These are phyloP conservation scores for Lipomyces sp. DNA, from an alignment of 805 yeast species.

Conservation along the genomic window DNA sequence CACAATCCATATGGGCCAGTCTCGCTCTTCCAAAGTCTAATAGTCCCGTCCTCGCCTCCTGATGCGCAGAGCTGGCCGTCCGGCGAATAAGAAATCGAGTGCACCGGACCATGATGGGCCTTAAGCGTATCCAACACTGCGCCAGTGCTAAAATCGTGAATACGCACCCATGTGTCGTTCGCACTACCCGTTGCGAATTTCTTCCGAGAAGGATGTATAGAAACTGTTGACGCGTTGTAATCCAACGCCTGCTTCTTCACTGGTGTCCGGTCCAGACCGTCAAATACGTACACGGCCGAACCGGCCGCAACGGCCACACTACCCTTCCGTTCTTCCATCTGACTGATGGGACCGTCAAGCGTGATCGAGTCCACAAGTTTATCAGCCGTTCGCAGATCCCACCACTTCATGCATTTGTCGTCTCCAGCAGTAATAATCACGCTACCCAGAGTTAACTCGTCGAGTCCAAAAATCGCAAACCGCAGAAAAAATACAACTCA, in stretches of 20 bases:
- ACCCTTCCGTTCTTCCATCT: constrained; percentile 38
- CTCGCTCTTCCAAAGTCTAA: constrained; percentile 38
- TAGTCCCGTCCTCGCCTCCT: constrained; percentile 41
- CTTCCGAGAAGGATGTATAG: constrained; percentile 35
- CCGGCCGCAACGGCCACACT: constrained; percentile 41
- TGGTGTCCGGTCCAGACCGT: constrained; percentile 30
- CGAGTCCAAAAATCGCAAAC: background rate
- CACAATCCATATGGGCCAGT: constrained; percentile 45
- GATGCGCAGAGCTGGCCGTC: constrained; percentile 39
- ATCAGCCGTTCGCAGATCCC: constrained; percentile 38
- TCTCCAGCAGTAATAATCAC: constrained; percentile 38
- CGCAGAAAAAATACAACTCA: background rate
- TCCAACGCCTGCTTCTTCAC: constrained; percentile 37
- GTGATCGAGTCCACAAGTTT: constrained; percentile 17
- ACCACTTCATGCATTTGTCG: constrained; percentile 41
- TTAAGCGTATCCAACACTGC: constrained; percentile 32
- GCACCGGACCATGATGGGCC: constrained; percentile 42
- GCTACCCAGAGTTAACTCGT: constrained; percentile 4
- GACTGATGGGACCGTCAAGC: constrained; percentile 35
- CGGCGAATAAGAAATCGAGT: constrained; percentile 39
- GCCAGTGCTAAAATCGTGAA: constrained; percentile 39
- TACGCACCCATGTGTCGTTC: constrained; percentile 44
- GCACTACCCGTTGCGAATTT: constrained; percentile 42
- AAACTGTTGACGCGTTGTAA: constrained; percentile 41
- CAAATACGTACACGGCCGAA: constrained; percentile 35